Evolutionary conservation across 2,329 filamentous ascomycete genomes (phyloP).

Genomic region (Penicillium decumbens): DNA sequence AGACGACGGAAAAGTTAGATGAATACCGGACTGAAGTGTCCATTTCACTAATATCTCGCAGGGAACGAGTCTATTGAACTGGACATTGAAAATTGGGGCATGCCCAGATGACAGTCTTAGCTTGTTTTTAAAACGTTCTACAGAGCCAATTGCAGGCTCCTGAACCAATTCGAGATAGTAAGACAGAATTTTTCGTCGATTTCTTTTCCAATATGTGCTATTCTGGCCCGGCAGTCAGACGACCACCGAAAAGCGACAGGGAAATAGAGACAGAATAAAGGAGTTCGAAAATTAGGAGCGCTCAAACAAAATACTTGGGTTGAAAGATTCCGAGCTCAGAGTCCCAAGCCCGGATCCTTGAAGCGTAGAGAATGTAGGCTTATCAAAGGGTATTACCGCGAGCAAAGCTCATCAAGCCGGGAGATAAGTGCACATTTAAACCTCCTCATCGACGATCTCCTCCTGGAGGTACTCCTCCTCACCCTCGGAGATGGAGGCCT

Average conservation of each 20-base stretch:
- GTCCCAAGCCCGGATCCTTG: conserved; percentile 5
- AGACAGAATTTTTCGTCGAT: conserved; percentile 18
- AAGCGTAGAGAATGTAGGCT: conserved; percentile 31
- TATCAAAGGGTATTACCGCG: conserved; percentile 37
- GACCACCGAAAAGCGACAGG: conserved; percentile 17
- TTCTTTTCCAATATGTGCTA: conserved; percentile 36
- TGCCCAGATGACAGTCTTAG: neutral
- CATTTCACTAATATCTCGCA: conserved; percentile 36
- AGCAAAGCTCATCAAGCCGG: conserved; percentile 30
- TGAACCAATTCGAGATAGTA: neutral
- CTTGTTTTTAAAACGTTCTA: neutral
- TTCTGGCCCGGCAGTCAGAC: conserved; percentile 20
- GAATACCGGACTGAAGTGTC: conserved; percentile 46
- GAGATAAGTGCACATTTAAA: conserved; percentile 48
- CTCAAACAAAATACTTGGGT: conserved; percentile 35
- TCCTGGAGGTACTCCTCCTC: conserved; percentile 87
- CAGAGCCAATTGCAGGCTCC: neutral
- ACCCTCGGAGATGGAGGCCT: conserved; percentile 93
- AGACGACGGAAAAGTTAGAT: conserved; percentile 44
- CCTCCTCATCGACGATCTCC: conserved; percentile 72
- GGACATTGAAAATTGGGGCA: neutral
- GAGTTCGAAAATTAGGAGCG: conserved; percentile 31
- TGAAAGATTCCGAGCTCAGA: conserved; percentile 17
- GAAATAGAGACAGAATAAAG: conserved; percentile 36
- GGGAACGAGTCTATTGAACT: neutral